A percentile compares a stretch with the other conserved stretches of the same genome.
Evolutionary conservation across 177 flowering plant species (phyloP).

Genomic region (Vitis hybrid): DNA sequence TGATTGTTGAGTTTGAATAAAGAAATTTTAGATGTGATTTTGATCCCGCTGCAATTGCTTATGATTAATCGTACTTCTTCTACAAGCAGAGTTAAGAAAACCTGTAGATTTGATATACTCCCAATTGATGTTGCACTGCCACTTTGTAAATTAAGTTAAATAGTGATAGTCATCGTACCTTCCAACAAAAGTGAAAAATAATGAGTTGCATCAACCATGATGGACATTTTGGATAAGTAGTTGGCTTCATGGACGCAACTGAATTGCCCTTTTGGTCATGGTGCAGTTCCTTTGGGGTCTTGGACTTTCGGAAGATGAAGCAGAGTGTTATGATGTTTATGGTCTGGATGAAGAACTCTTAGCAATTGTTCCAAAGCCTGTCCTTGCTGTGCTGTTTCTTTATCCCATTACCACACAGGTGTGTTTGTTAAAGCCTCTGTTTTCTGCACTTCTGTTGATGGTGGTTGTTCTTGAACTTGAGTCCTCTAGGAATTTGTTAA

Average conservation of each 20-base stretch:
- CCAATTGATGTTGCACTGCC: too few relatives aligned
- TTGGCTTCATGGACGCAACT: neutral
- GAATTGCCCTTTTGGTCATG: slow-evolving; percentile 3
- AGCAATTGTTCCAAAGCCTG: slow-evolving; percentile 95
- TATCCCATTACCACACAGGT: slow-evolving; percentile 67
- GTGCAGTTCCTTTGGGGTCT: slow-evolving; percentile 93
- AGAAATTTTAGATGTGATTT: too few relatives aligned
- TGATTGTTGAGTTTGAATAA: neutral
- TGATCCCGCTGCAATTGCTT: too few relatives aligned
- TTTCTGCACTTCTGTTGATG: neutral
- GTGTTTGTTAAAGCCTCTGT: slow-evolving; percentile 26
- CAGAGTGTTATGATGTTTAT: slow-evolving; percentile 86
- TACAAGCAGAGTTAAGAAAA: too few relatives aligned
- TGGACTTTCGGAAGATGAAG: slow-evolving; percentile 73
- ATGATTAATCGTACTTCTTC: too few relatives aligned
- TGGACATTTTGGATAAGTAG: neutral
- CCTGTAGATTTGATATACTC: too few relatives aligned
- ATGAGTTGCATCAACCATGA: too few relatives aligned
- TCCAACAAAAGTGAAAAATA: too few relatives aligned
- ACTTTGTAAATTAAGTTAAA: too few relatives aligned
- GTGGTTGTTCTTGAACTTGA: too few relatives aligned
- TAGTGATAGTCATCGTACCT: too few relatives aligned
- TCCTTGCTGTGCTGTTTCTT: slow-evolving; percentile 84
- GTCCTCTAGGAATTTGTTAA: neutral
- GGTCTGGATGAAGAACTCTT: slow-evolving; percentile 93